Conservation (phyloP, 192 early-diverging fungal genomes). For the Entophlyctis helioformis region DNA sequence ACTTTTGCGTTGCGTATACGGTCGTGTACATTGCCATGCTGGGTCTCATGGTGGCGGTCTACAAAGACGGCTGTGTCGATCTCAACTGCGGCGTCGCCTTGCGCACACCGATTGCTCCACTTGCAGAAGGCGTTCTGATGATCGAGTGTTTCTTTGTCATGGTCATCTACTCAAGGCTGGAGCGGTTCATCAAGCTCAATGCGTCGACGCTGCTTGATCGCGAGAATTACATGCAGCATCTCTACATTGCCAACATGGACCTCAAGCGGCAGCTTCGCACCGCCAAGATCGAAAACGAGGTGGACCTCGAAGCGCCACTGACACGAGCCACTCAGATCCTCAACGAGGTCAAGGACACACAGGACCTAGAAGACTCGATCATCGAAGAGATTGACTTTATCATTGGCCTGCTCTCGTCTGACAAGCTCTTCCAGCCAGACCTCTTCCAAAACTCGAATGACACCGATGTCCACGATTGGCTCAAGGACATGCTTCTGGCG, state of each 20-base stretch:
- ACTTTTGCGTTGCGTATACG: constrained; percentile 11
- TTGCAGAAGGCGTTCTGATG: constrained; percentile 13
- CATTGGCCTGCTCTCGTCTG: constrained; percentile 16
- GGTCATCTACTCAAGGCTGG: too few relatives aligned
- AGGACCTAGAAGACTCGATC: constrained; percentile 8
- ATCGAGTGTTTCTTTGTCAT: constrained; percentile 12
- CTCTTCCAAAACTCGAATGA: constrained; percentile 19
- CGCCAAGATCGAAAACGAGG: constrained; percentile 11
- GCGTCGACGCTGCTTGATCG: constrained; percentile 24
- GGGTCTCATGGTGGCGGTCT: constrained; percentile 12
- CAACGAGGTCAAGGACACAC: constrained; percentile 15
- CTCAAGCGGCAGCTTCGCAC: constrained; percentile 18
- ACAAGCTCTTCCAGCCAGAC: constrained; percentile 29
- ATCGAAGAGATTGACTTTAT: constrained; percentile 19
- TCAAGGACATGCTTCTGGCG: constrained; percentile 21
- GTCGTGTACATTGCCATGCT: constrained; percentile 7
- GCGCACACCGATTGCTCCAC: constrained; percentile 2
- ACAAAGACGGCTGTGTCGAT: constrained; percentile 5
- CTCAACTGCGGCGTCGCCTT: constrained; percentile 14
- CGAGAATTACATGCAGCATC: constrained; percentile 18
- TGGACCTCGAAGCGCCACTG: constrained; percentile 29
- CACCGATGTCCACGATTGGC: constrained; percentile 28
- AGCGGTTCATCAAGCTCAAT: constrained; percentile 27
- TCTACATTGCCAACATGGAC: constrained; percentile 21
- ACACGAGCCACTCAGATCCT: constrained; percentile 21